phyloP scores from a whole-genome alignment of 441 rosid genomes.

The Gossypium aridum region DNA sequence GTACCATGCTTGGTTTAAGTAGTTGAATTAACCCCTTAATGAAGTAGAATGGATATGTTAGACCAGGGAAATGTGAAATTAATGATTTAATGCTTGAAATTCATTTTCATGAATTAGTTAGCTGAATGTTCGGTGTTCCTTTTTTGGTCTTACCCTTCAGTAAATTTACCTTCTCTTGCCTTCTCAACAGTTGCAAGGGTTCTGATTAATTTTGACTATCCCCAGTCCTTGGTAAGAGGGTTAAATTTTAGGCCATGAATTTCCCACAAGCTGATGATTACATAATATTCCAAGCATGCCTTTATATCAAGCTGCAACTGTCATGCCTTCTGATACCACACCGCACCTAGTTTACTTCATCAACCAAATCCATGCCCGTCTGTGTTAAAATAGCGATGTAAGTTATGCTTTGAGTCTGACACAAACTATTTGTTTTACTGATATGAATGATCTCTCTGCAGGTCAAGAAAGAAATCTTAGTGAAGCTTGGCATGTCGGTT shows the following conservation, averaged over 20 bases:
- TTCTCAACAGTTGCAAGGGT: background rate
- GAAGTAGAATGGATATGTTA: background rate
- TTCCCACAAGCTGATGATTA: background rate
- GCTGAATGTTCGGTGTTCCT: background rate
- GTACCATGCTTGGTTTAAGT: background rate
- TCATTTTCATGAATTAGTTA: background rate
- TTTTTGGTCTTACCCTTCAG: too few relatives aligned
- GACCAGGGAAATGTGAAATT: background rate
- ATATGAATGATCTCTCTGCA: conserved; percentile 18
- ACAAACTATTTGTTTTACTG: background rate
- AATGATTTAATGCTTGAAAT: background rate
- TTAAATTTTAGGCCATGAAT: background rate
- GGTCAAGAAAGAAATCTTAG: conserved; percentile 70
- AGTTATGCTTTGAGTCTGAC: background rate
- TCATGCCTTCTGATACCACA: background rate
- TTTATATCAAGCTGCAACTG: background rate
- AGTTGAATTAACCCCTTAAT: background rate
- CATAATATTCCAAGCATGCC: background rate
- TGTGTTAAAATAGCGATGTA: background rate
- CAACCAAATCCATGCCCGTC: background rate
- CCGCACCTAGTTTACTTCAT: background rate
- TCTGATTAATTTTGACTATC: background rate
- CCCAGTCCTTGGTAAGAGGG: background rate
- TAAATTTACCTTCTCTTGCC: background rate
- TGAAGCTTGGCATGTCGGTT: conserved; percentile 49